Percentiles rank a stretch among this genome's conserved stretches.
These are phyloP conservation scores for Gleditsia sinensis DNA, from an alignment of 306 rosid genomes.

Conservation along the genomic window DNA sequence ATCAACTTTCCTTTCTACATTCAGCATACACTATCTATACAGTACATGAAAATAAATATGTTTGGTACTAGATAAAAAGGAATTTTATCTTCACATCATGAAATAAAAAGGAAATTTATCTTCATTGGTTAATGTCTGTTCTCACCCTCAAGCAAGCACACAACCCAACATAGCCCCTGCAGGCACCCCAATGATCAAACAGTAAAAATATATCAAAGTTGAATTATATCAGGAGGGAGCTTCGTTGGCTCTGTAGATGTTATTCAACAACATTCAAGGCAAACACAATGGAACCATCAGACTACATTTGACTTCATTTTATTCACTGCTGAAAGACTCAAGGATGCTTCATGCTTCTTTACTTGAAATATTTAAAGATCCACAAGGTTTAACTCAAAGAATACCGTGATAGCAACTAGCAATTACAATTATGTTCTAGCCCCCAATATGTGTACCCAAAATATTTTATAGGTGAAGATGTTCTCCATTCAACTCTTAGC, in stretches of 20 bases:
- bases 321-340: not conserved
- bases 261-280: not conserved
- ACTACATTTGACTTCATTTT: not conserved
- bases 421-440: not conserved
- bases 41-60: not conserved
- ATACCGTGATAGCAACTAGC: not conserved
- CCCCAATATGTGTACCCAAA: constrained; percentile 8
- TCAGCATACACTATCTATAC: not conserved
- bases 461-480: not conserved
- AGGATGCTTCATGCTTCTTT: not conserved
- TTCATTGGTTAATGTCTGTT: not conserved
- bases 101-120: constrained; percentile 1
- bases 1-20: constrained; percentile 16
- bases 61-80: not conserved
- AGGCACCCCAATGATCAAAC: not conserved
- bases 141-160: no score
- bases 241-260: not conserved
- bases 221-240: not conserved
- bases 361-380: not conserved
- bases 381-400: not conserved
- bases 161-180: not conserved
- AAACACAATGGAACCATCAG: not conserved
- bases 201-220: not conserved
- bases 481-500: constrained; percentile 15
- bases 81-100: not conserved